Conservation (phyloP, 768 basidiomycete genomes). For the Bullera alba region DNA sequence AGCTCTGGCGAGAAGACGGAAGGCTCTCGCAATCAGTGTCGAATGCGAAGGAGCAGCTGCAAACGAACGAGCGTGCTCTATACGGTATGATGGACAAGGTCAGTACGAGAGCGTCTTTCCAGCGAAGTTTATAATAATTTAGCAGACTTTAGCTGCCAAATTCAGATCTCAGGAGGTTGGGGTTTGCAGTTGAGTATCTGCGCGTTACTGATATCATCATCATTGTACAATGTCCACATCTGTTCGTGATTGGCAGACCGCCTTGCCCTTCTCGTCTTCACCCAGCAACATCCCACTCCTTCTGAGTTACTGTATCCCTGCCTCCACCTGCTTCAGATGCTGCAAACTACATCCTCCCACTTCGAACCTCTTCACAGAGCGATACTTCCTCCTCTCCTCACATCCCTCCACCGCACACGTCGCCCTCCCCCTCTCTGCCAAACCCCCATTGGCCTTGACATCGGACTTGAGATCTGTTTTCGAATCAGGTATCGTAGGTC, state of each 20-base stretch:
- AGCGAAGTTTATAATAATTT: no score
- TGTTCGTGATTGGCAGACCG: no score
- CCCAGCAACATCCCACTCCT: no score
- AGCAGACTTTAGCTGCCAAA: no score
- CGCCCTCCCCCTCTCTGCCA: no score
- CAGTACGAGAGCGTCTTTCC: no score
- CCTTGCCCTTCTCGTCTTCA: no score
- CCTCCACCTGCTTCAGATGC: constrained; percentile 32
- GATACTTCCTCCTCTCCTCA: constrained; percentile 24
- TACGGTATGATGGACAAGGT: constrained; percentile 96
- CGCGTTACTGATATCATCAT: no score
- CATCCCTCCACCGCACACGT: constrained; percentile 30
- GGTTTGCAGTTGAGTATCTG: no score
- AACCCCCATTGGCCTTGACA: background rate
- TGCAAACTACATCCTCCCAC: constrained; percentile 30
- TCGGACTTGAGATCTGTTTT: background rate
- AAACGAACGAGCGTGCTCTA: constrained; percentile 68
- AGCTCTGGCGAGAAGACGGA: constrained; percentile 89
- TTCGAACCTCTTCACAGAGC: constrained; percentile 29
- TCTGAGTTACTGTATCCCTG: no score
- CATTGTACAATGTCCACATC: no score
- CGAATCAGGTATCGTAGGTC: background rate
- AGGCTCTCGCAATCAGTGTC: constrained; percentile 71
- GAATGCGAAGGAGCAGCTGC: constrained; percentile 71
- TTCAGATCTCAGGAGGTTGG: no score